Percentiles rank a stretch among this genome's conserved stretches.
Evolutionary conservation across 768 basidiomycete genomes (phyloP).

Genomic region (Hygrocybe coccinea): DNA sequence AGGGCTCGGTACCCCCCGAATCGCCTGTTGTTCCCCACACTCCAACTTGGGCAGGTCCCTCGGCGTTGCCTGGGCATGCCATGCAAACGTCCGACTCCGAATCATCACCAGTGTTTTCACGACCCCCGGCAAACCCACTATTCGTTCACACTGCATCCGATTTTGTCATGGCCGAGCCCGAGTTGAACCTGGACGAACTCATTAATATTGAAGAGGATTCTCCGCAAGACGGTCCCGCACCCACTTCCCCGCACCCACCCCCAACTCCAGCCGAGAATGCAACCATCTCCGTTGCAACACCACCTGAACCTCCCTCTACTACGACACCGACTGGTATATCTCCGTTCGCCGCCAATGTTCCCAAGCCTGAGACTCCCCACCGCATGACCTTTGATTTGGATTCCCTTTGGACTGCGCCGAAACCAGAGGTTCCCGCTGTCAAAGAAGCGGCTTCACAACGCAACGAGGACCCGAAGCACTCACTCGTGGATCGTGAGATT

Average conservation of each 20-base stretch:
- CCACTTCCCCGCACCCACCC: slow-evolving; percentile 18
- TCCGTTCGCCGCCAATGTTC: slow-evolving; percentile 34
- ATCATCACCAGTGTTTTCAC: slow-evolving; percentile 23
- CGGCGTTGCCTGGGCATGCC: slow-evolving; percentile 50
- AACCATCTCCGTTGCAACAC: slow-evolving; percentile 11
- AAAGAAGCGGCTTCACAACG: slow-evolving; percentile 21
- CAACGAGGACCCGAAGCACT: slow-evolving; percentile 36
- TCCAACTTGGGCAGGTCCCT: slow-evolving; percentile 58
- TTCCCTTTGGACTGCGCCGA: slow-evolving; percentile 63
- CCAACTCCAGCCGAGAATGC: slow-evolving; percentile 13
- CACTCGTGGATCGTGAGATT: slow-evolving; percentile 41
- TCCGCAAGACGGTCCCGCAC: slow-evolving; percentile 30
- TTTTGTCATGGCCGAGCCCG: slow-evolving; percentile 43
- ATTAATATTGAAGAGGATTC: slow-evolving; percentile 73
- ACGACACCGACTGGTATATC: slow-evolving; percentile 41
- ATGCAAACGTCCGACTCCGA: slow-evolving; percentile 27
- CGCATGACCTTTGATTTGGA: slow-evolving; percentile 65
- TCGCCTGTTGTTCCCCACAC: slow-evolving; percentile 52
- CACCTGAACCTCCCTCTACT: slow-evolving; percentile 17
- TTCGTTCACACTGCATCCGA: slow-evolving; percentile 39
- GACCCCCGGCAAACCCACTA: slow-evolving; percentile 28
- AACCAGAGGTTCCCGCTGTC: slow-evolving; percentile 20
- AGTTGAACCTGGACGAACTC: slow-evolving; percentile 68
- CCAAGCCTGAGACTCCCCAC: slow-evolving; percentile 42
- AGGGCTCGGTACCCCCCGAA: slow-evolving; percentile 63